Conservation (phyloP, 2,329 filamentous ascomycete genomes). For the Elsinoe fawcettii region DNA sequence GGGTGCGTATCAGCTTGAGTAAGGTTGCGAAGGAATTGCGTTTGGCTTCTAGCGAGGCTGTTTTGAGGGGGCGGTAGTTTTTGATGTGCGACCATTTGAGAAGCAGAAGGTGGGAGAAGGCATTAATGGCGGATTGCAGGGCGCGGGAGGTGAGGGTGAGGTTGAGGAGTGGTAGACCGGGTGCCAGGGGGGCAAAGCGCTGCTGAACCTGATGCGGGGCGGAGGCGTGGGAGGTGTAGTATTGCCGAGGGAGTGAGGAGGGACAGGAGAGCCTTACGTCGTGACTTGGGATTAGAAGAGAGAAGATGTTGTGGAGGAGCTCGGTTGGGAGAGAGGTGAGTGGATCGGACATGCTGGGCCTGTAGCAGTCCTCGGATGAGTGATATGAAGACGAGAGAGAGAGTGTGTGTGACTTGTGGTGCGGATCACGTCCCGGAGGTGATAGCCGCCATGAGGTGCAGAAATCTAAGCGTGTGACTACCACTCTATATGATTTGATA, state of each 20-base stretch:
- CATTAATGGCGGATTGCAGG: slow-evolving; percentile 23
- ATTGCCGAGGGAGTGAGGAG: not conserved
- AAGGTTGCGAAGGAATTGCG: slow-evolving; percentile 17
- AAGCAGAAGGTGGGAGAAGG: slow-evolving; percentile 25
- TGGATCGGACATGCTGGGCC: not conserved
- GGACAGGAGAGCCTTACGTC: not conserved
- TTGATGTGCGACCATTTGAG: slow-evolving; percentile 23
- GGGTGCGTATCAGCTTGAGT: slow-evolving; percentile 21
- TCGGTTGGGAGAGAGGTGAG: slow-evolving; percentile 24
- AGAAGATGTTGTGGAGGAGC: slow-evolving; percentile 25
- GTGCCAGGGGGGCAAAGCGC: not conserved
- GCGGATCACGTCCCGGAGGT: no score
- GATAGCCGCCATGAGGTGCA: no score
- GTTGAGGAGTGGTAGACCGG: slow-evolving; percentile 18
- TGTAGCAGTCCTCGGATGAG: not conserved
- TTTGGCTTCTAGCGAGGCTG: not conserved
- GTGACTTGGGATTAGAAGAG: slow-evolving; percentile 24
- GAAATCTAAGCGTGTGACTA: no score
- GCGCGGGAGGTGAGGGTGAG: slow-evolving; percentile 22
- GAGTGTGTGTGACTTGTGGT: no score
- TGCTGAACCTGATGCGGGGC: slow-evolving; percentile 16
- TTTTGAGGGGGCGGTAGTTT: slow-evolving; percentile 18
- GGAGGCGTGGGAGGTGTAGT: slow-evolving; percentile 12
- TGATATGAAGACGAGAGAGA: no score
- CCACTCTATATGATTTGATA: no score